Conservation (phyloP, 179 eudicot genomes). For the Heliamphora pulchella region DNA sequence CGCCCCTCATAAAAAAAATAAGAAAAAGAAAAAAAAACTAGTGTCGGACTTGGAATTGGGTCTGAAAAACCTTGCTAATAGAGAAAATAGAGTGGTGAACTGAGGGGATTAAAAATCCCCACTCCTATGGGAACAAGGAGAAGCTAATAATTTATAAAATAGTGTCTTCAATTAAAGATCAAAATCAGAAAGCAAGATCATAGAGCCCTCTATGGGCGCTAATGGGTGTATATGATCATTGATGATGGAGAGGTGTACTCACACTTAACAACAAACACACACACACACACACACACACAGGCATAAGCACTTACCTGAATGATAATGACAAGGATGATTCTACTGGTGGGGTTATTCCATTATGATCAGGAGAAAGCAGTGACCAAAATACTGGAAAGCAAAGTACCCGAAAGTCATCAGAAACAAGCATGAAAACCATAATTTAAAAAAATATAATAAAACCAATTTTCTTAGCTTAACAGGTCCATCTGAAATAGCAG, state of each 20-base stretch:
- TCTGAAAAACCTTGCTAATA: too few species aligned
- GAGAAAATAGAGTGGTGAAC: too few species aligned
- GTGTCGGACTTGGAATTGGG: too few species aligned
- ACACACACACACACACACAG: too few species aligned
- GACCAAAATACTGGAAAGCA: slow-evolving; percentile 72
- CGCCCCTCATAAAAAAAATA: too few species aligned
- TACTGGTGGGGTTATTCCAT: slow-evolving; percentile 40
- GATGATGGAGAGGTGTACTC: too few species aligned
- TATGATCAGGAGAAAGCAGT: slow-evolving; percentile 58
- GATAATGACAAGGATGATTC: slow-evolving; percentile 68
- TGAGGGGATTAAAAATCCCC: too few species aligned
- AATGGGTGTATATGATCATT: neutral
- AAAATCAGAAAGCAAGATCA: neutral
- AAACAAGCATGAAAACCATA: neutral
- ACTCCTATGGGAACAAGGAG: too few species aligned
- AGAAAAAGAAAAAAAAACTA: too few species aligned
- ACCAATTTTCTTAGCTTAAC: neutral
- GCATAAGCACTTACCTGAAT: slow-evolving; percentile 49
- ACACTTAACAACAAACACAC: too few species aligned
- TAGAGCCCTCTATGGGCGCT: neutral
- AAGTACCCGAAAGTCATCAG: slow-evolving; percentile 16
- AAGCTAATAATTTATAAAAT: too few species aligned
- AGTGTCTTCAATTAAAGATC: neutral
- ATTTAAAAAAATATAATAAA: neutral
- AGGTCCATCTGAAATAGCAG: neutral